Base-by-base conservation (phyloP, 768 basidiomycete genomes). In the Crepidotus variabilis region DNA sequence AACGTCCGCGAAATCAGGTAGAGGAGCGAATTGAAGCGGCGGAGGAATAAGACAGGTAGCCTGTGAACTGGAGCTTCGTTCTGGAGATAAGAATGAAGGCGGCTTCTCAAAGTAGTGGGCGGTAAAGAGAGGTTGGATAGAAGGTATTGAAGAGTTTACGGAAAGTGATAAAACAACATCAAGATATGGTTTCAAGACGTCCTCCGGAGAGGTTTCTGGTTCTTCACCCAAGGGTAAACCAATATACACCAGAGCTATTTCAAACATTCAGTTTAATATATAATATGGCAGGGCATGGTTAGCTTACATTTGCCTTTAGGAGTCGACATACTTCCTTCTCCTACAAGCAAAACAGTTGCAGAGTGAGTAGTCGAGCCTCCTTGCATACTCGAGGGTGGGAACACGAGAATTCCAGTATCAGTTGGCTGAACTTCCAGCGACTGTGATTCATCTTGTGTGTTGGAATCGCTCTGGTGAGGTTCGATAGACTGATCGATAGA, bases 371-470 rank as follows among this genome's bases (percentile, higher is more conserved):
- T 69, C 2, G 76, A 73, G 20, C 85, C 85, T 23, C 76, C 81
- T 39, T 67, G 52, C 7, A 90, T 63, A 0, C 84, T 80, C 1
- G 72, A 74, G 1, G 92, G 93, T 0, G 92, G 89, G 60, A 93
- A 92, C 4, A 93, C 78, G 5, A 94, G 66, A 13, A 93, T 67
- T 1, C 78, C 81, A 14, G 88, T 86, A 65, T 94, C 92, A 11
- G 82, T 61, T 13, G 68, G 58, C n/a, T 10, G 50, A 34, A 39
- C 20, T 33, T 57, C 60, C 1, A 58, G 9, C 13, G 63, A 59
- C 24, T 74, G 70, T 2, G 58, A 56, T 8, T 70, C 60, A 6
- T 50, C 61, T 20, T 68, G 71, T 14, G 69, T 57, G 20, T 60
- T 61, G 5, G 16, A 49, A 23, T 54, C 61, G 24, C n/a, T 43